Conservation (phyloP, 1,284 basidiomycete genomes). For the Ganoderma sinense region DNA sequence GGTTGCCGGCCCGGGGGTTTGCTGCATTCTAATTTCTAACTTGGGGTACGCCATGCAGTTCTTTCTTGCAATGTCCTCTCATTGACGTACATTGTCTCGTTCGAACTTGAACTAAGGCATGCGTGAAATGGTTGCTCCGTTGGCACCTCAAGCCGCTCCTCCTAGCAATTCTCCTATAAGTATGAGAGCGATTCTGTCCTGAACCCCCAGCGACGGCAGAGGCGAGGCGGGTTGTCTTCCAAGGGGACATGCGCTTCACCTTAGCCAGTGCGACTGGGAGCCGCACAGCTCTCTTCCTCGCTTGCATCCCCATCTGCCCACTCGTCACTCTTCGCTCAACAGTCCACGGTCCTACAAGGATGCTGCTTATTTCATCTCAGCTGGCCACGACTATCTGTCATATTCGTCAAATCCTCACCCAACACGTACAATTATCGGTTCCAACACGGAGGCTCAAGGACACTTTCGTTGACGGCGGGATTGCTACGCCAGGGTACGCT, state of each 20-base stretch:
- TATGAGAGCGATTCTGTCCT: neutral
- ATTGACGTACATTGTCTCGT: neutral
- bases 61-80: neutral
- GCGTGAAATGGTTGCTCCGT: neutral
- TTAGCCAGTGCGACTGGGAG: neutral
- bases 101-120: neutral
- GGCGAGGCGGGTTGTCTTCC: neutral
- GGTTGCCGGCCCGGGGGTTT: no score
- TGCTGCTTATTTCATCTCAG: neutral
- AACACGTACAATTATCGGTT: neutral
- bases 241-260: neutral
- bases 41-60: neutral
- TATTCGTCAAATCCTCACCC: neutral
- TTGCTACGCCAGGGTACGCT: no score
- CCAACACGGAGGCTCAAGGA: no score
- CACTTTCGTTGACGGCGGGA: no score
- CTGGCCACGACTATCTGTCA: conserved; percentile 3
- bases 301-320: neutral
- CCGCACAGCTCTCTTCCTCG: neutral
- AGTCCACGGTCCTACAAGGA: neutral
- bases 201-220: neutral
- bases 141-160: neutral
- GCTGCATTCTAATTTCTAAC: no score
- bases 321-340: neutral
- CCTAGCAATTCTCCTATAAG: neutral